Percentiles rank a stretch among this genome's conserved stretches.
phyloP scores from a whole-genome alignment of 1,139 yeast species.

The Magnusiomyces fungicola region DNA sequence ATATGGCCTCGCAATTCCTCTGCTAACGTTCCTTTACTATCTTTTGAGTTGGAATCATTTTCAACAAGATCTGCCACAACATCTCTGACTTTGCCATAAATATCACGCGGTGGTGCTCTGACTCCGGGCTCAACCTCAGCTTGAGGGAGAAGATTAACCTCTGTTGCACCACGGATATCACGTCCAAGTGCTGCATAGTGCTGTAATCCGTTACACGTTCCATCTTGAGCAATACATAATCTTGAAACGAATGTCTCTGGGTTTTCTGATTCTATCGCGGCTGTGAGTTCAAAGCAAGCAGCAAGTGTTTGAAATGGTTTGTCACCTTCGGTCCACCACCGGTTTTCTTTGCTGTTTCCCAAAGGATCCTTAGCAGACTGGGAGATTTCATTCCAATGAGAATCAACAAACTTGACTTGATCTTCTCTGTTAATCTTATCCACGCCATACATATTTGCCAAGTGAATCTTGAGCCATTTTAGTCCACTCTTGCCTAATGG shows the following conservation, averaged over 20 bases:
- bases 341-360: slow-evolving; percentile 10
- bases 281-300: slow-evolving; percentile 52
- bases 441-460: slow-evolving; percentile 59
- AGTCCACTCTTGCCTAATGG: slow-evolving; percentile 50
- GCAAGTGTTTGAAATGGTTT: slow-evolving; percentile 67
- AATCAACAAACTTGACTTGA: slow-evolving; percentile 46
- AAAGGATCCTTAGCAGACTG: slow-evolving; percentile 49
- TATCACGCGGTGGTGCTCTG: slow-evolving; percentile 44
- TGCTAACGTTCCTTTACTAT: slow-evolving; percentile 33
- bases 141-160: slow-evolving; percentile 52
- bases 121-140: slow-evolving; percentile 11
- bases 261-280: slow-evolving; percentile 45
- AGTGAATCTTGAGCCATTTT: slow-evolving; percentile 57
- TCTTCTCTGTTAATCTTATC: slow-evolving; percentile 54
- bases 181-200: slow-evolving; percentile 93
- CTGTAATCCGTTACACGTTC: slow-evolving; percentile 86
- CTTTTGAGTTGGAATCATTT: not conserved
- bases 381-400: slow-evolving; percentile 41
- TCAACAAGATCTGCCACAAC: slow-evolving; percentile 45
- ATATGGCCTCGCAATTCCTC: slow-evolving; percentile 49
- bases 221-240: slow-evolving; percentile 65
- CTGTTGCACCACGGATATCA: slow-evolving; percentile 58
- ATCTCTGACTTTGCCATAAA: slow-evolving; percentile 51
- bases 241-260: slow-evolving; percentile 49
- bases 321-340: slow-evolving; percentile 58